Percentiles rank a stretch among this genome's conserved stretches.
These are phyloP conservation scores for Passiflora organensis DNA, from an alignment of 345 rosid genomes.

Conservation along the genomic window DNA sequence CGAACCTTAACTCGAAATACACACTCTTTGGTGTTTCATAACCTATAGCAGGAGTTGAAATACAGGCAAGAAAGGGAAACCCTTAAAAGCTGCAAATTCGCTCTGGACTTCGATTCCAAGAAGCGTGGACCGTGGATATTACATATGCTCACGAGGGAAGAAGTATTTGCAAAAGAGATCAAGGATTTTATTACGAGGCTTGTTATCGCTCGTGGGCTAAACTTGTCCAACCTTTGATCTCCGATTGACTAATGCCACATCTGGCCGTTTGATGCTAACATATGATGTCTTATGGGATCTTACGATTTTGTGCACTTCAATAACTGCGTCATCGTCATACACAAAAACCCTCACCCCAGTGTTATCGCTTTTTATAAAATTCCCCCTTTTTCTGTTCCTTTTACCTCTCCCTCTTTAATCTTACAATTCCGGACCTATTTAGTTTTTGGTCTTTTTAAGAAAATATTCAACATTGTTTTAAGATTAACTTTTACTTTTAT, in stretches of 20 bases:
- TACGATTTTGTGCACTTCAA: slow-evolving; percentile 4
- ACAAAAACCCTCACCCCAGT: no score
- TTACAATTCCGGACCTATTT: no score
- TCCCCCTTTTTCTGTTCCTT: no score
- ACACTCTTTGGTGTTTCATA: slow-evolving; percentile 6
- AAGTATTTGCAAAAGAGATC: neutral
- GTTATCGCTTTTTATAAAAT: no score
- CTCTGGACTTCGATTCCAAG: neutral
- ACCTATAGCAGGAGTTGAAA: slow-evolving; percentile 11
- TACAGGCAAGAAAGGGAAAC: neutral
- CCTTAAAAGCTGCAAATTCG: neutral
- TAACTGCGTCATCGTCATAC: neutral
- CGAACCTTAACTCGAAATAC: neutral
- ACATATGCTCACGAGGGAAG: neutral
- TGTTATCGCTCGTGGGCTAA: neutral
- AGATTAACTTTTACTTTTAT: no score
- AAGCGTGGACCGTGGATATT: neutral
- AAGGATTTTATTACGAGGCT: neutral
- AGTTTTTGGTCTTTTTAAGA: no score
- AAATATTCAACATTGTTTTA: no score
- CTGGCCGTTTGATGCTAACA: neutral
- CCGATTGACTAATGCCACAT: no score
- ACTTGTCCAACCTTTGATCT: neutral
- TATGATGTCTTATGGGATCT: neutral
- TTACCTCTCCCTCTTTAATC: no score